Evolutionary conservation across 75 land plant genomes (phyloP).

Genomic region (Selaginella moellendorffii): DNA sequence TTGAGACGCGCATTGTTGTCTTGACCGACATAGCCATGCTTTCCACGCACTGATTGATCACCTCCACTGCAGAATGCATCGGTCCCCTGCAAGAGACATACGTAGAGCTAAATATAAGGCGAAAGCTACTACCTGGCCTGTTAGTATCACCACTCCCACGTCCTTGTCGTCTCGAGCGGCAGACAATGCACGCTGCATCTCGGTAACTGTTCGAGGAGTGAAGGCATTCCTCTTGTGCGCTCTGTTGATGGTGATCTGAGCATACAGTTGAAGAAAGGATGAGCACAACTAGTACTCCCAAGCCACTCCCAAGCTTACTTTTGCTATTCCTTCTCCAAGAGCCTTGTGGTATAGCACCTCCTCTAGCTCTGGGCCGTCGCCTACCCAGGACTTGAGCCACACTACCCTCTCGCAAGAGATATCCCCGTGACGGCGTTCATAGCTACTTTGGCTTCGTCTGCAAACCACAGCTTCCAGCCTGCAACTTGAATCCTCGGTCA

Average conservation of each 20-base stretch:
- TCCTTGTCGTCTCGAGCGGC: constrained; percentile 78
- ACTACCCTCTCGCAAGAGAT: no score
- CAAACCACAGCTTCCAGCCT: no score
- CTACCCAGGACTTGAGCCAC: no score
- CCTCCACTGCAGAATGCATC: constrained; percentile 98
- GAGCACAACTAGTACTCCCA: background rate
- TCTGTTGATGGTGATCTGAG: constrained; percentile 82
- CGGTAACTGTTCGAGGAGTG: constrained; percentile 60
- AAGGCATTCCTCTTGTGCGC: constrained; percentile 89
- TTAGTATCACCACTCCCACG: constrained; percentile 75
- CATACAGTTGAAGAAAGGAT: background rate
- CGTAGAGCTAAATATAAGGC: no score
- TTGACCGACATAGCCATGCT: constrained; percentile 72
- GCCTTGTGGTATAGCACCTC: constrained; percentile 86
- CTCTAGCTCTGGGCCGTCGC: no score
- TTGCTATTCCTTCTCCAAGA: constrained; percentile 69
- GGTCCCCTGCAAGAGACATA: constrained; percentile 65
- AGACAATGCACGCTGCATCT: constrained; percentile 70
- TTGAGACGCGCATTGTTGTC: constrained; percentile 80
- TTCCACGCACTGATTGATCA: constrained; percentile 65
- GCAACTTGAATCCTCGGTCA: no score
- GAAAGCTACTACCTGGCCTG: constrained; percentile 87
- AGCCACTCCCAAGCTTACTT: constrained; percentile 29
- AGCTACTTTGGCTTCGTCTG: no score
- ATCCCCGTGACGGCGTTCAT: no score